Base-by-base conservation (phyloP, 1,139 yeast species). In the Citeromyces siamensis region DNA sequence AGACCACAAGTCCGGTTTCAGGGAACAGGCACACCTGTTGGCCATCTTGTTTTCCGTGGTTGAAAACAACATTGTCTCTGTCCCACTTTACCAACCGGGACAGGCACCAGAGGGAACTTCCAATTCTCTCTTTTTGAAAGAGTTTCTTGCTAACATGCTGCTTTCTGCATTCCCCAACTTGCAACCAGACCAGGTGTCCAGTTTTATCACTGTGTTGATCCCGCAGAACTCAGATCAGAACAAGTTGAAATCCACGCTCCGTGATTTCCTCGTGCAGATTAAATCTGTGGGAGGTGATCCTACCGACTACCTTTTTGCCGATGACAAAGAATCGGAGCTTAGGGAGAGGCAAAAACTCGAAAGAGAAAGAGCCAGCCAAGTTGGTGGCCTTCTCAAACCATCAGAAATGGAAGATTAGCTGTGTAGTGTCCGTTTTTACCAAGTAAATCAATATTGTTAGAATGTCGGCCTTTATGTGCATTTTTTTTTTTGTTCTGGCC, bases 1-100 rank as follows among this genome's bases (percentile, higher is more conserved):
- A 6, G 99, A 90, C 56, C 99, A 93, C 58, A 90, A 90, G 60
- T 84, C 97, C 17, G 98, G 97, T 2, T 93, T 93, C 64, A 73
- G 82, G 46, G 71, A 77, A 49, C 98, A 93, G 62, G 70, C 95
- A 5, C 82, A 82, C 52, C 68, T 93, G 46, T 67, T 93, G 48
- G 81, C 94, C 40, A 82, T 79, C 55, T 67, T 90, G 60, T 75
- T 93, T 45, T 85, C 84, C 45, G 64, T 90, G 41, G 94, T 90
- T 13, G 86, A 83, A 55, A 81, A 75, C 45, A 69, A 75, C 42
- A 74, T 74, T 42, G 83, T 90, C 41, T 64, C 73, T 29, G 76
- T 71, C 37, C 94, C 97, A 27, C 67, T 93, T 44, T 90, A 85
- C 55, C 63, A 75, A 9, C 56, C 67, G 2, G 74, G 69, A 22